phyloP scores from a whole-genome alignment of 2,329 filamentous ascomycete species.

The Diaporthe humulicola region DNA sequence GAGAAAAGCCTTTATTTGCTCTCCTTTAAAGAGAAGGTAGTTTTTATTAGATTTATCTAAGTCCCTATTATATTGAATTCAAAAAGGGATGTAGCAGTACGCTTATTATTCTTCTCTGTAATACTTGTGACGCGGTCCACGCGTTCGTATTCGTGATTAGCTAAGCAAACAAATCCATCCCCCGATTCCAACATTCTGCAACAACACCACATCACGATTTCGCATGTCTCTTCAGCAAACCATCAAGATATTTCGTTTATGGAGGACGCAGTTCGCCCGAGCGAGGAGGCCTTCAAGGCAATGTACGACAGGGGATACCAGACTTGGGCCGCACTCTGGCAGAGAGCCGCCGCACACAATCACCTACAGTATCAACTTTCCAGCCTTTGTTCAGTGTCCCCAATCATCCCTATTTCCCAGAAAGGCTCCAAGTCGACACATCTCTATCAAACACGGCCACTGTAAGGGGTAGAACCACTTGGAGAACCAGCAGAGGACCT shows the following conservation, averaged over 20 bases:
- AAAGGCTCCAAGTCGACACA: conserved; percentile 40
- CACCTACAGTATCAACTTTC: conserved; percentile 24
- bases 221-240: background rate
- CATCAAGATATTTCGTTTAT: background rate
- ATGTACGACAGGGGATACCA: conserved; percentile 47
- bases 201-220: background rate
- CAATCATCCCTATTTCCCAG: conserved; percentile 43
- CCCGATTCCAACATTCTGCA: conserved; percentile 4
- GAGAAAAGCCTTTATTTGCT: no score
- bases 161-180: background rate
- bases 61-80: no score
- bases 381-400: conserved; percentile 39
- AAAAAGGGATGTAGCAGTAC: no score
- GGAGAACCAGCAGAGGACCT: conserved; percentile 39
- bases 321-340: conserved; percentile 45
- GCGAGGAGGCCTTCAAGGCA: conserved; percentile 42
- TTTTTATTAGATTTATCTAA: no score
- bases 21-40: no score
- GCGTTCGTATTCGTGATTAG: no score
- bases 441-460: conserved; percentile 43
- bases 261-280: conserved; percentile 45
- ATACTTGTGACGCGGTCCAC: no score
- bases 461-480: conserved; percentile 43
- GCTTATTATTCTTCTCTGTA: no score
- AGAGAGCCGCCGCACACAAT: conserved; percentile 39